Evolutionary conservation across 306 rosid species (phyloP).

Genomic region (Acmispon strigosus): DNA sequence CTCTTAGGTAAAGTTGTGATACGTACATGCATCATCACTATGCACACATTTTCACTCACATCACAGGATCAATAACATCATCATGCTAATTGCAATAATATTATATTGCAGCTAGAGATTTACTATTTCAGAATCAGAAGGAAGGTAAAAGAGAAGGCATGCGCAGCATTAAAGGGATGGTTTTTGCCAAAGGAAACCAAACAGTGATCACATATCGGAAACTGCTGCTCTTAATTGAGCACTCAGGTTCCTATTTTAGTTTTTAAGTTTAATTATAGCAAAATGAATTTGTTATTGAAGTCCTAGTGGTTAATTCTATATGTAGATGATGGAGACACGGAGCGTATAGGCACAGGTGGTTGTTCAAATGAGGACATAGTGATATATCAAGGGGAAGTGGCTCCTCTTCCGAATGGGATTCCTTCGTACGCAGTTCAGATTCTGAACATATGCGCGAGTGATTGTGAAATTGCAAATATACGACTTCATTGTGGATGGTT

Average conservation of each 20-base stretch:
- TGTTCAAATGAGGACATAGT: conserved; percentile 46
- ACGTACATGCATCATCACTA: too few relatives aligned
- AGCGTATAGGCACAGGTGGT: conserved; percentile 12
- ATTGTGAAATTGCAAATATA: conserved; percentile 48
- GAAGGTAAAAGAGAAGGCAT: conserved; percentile 13
- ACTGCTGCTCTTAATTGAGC: conserved; percentile 3
- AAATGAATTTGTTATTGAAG: too few relatives aligned
- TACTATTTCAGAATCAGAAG: background rate
- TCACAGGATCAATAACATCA: too few relatives aligned
- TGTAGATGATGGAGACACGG: conserved; percentile 9
- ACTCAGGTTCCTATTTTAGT: too few relatives aligned
- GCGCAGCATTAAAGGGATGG: conserved; percentile 8
- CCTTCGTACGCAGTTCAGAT: conserved; percentile 49
- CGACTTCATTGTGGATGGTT: conserved; percentile 61
- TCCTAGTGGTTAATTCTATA: too few relatives aligned
- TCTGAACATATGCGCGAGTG: conserved; percentile 33
- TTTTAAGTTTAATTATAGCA: too few relatives aligned
- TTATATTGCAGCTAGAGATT: conserved; percentile 7
- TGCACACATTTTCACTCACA: too few relatives aligned
- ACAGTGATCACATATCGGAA: conserved; percentile 19
- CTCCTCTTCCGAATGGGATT: conserved; percentile 51
- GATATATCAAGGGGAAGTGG: conserved; percentile 38
- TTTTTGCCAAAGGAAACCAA: conserved; percentile 18
- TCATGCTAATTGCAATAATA: background rate
- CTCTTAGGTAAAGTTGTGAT: conserved; percentile 31